Evolutionary conservation across 1,284 basidiomycete species (phyloP), one percentile per base, ranked within the genome.

Genomic region (Rhizoctonia solani): DNA sequence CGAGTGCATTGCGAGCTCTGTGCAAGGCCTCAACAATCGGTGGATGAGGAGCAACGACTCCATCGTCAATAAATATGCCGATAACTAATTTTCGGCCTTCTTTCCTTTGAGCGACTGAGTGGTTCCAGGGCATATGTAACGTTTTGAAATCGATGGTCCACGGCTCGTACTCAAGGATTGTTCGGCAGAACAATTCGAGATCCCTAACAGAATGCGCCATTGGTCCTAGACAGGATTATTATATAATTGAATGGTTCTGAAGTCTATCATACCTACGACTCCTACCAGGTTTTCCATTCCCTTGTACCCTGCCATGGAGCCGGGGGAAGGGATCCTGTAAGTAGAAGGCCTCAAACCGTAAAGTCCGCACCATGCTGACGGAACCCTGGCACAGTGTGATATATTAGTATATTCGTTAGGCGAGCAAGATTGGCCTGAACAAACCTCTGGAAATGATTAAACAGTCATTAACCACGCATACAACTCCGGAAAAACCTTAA

Each of bases 311-410:
- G 82, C 82, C 56, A 80, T 70, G 41, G 83, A 75, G 16, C 83
- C 82, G 1, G 80, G 80, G 73, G 83, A 82, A 44, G 82, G 82
- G 69, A 83, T 75, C 37, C 82, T 79, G 27, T 76, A 81, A 42
- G 83, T 80, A 6, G 78, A 84, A 14, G 82, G 80, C 72, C 84
- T 83, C 44, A 86, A 76, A 13, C 85, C 83, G 67, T 84, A 87
- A 39, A 87, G 73, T 16, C 85, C 85, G 69, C 79, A 79, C 72
- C 82, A 77, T 0, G 78, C 79, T 2, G 81, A 78, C 2, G 82
- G 82, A 27, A 82, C 37, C 53, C 70, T 69, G 29, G 11, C 32
- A 4, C 32, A 4, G 4, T 4, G 4, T 4, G 4, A 11, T 4
- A 34, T 34, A 34, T 34, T n/a, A n/a, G 11, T 34, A 11, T 11